Evolutionary conservation across 306 rosid genomes (phyloP), one percentile per base, ranked within the genome.

Genomic region (Vigna nakashimae): DNA sequence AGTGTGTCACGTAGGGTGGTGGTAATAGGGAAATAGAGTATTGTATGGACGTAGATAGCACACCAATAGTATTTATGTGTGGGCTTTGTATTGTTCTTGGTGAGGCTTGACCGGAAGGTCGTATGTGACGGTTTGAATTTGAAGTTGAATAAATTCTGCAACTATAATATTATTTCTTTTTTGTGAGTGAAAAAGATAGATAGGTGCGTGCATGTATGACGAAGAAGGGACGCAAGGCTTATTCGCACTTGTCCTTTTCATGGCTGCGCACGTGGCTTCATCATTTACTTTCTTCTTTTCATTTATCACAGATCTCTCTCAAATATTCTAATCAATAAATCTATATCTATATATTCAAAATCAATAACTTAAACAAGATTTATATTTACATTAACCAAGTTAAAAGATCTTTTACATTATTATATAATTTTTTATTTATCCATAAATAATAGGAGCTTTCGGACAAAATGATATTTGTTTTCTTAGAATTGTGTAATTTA

Each of bases 71-170:
- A 50, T 50, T 14, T 55, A 55, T 20, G 26, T 4, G 13, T 42
- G 46, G 2, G 46, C 5, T 20, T 20, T 18, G 7, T 22, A 22
- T 53, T 7, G 14, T 28, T 40, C 1, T 8, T 34, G 72, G 77
- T 66, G 51, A 38, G 30, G 2, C 36, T 82, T 82, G 86, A 82
- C 88, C 84, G 75, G 0, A 13, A 13, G 73, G 88, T 85, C 86
- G 28, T 48, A 71, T 56, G 28, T 75, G 84, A 70, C 84, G 86
- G 88, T 79, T 85, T 85, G 88, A 85, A 82, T 28, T 38, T 63
- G 38, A 77, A 65, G 36, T 17, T 4, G 46, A 73, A 60, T 71
- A 30, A 13, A 26, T 67, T 15, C 7, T 26, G 26, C 1, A 34
- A 20, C 1, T 17, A 15, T 63, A 28, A 46, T 63, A 46, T 43